phyloP scores from a whole-genome alignment of 1,284 basidiomycete species.

The Microbotryum violaceum region DNA sequence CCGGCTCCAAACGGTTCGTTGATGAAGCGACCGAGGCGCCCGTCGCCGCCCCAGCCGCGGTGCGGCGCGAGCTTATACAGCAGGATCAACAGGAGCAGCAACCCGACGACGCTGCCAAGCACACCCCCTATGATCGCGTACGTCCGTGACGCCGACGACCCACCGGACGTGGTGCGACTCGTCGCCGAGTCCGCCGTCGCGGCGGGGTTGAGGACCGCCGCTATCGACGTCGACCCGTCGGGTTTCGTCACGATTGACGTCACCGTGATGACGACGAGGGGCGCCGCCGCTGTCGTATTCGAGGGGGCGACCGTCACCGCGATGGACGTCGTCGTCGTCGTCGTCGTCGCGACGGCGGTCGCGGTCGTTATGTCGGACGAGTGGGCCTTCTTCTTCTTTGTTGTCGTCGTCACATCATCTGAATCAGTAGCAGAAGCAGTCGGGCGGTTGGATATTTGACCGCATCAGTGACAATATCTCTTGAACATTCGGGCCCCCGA shows the following conservation, averaged over 20 bases:
- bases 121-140: conserved; percentile 34
- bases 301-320: background rate
- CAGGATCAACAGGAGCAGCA: conserved; percentile 1
- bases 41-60: too few species aligned
- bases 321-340: background rate
- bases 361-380: background rate
- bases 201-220: conserved; percentile 7
- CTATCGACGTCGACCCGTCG: conserved; percentile 24
- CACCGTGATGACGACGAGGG: conserved; percentile 26
- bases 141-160: background rate
- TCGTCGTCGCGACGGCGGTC: background rate
- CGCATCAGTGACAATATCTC: too few species aligned
- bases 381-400: background rate
- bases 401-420: too few species aligned
- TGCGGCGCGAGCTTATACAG: background rate
- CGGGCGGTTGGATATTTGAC: too few species aligned
- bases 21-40: background rate
- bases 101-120: conserved; percentile 33
- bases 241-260: conserved; percentile 24
- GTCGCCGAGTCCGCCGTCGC: conserved; percentile 14
- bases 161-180: conserved; percentile 4
- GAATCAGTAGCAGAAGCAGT: too few species aligned
- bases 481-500: too few species aligned
- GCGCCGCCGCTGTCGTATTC: conserved; percentile 4
- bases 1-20: conserved; percentile 19